Percentiles rank a stretch among this genome's conserved stretches.
These are phyloP conservation scores for Mortierella sp. DNA, from an alignment of 371 early-diverging fungal genomes.

Conservation along the genomic window DNA sequence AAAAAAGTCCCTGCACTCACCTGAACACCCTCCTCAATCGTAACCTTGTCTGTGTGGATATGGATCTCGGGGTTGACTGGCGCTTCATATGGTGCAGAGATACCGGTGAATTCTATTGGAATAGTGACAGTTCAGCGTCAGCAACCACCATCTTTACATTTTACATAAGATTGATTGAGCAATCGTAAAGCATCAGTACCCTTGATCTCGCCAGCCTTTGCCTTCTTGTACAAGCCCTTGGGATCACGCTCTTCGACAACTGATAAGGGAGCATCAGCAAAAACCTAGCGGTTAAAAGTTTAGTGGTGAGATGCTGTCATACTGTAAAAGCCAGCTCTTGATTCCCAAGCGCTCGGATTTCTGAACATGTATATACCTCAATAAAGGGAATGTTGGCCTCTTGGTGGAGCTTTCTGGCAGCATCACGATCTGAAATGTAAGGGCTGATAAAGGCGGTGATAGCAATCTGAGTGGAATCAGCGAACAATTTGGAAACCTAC, in stretches of 20 bases:
- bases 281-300: constrained; percentile 62
- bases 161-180: background rate
- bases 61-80: constrained; percentile 89
- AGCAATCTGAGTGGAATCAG: constrained; percentile 85
- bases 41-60: constrained; percentile 78
- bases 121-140: background rate
- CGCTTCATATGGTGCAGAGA: constrained; percentile 93
- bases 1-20: constrained; percentile 15
- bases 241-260: constrained; percentile 95
- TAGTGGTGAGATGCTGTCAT: background rate
- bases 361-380: constrained; percentile 64
- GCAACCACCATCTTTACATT: background rate
- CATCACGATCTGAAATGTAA: constrained; percentile 85
- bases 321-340: too few relatives aligned
- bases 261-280: constrained; percentile 87
- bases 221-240: constrained; percentile 97
- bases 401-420: constrained; percentile 84
- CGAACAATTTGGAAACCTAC: constrained; percentile 89
- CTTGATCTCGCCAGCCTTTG: constrained; percentile 92
- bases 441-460: constrained; percentile 95
- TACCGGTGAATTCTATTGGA: constrained; percentile 87
- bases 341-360: too few relatives aligned
- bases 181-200: constrained; percentile 41
- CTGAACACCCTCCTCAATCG: constrained; percentile 80
- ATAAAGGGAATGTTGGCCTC: constrained; percentile 83